Percentiles rank a stretch among this genome's conserved stretches.
phyloP scores from a whole-genome alignment of 1,139 yeast species.

The Lodderomyces elongisporus region DNA sequence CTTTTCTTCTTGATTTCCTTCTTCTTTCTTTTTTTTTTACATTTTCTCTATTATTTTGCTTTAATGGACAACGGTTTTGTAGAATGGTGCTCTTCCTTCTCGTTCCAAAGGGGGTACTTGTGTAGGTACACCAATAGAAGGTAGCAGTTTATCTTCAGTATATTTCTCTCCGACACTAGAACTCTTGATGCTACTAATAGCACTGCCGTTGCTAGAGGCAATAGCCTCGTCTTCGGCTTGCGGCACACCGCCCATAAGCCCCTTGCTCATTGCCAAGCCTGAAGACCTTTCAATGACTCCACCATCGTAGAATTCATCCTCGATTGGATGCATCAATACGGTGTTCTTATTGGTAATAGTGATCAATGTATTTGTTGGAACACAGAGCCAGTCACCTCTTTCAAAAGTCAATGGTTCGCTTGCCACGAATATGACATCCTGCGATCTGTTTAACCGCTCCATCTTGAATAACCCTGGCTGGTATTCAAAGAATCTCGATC shows the following conservation, averaged over 20 bases:
- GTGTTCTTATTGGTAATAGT: conserved; percentile 76
- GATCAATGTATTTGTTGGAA: conserved; percentile 86
- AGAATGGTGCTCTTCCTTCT: conserved; percentile 72
- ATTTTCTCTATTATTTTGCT: no score
- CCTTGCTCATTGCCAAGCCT: conserved; percentile 82
- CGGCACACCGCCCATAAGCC: conserved; percentile 61
- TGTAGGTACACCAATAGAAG: conserved; percentile 9
- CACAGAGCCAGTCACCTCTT: conserved; percentile 95
- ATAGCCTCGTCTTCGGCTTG: conserved; percentile 1
- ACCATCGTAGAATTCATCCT: conserved; percentile 80
- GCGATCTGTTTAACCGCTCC: conserved; percentile 91
- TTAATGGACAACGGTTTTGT: no score
- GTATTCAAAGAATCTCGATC: conserved; percentile 84
- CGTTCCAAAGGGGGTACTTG: conserved; percentile 82
- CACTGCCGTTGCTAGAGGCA: conserved; percentile 1
- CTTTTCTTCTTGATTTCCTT: no score
- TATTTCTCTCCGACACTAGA: not conserved
- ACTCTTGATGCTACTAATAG: conserved; percentile 3
- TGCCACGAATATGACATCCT: conserved; percentile 93
- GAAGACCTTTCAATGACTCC: conserved; percentile 66
- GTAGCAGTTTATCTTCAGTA: not conserved
- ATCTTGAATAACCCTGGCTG: conserved; percentile 87
- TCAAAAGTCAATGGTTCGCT: conserved; percentile 95
- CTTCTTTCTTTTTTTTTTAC: no score
- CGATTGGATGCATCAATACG: conserved; percentile 83